Evolutionary conservation across 495 filamentous ascomycete genomes (phyloP), one percentile per base, ranked within the genome.

Genomic region (Astrothelium macrocarpum): DNA sequence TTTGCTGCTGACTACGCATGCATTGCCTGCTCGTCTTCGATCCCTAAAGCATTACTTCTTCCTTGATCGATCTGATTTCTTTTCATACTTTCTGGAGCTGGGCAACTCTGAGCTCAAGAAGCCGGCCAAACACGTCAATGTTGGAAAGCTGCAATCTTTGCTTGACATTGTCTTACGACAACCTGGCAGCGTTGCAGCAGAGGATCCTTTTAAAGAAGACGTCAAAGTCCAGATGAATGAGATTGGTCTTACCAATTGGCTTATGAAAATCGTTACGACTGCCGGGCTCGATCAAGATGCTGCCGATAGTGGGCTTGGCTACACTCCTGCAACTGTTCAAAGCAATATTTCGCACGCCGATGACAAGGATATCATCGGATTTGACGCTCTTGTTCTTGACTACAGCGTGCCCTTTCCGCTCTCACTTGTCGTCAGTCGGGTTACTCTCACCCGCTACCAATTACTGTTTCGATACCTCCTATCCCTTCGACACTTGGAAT

Each of bases 41-140:
- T 96, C 91, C 2, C 76, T 98, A 25, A 98, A 98, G 75, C 95
- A 97, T 74, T 98, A 98, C 77, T 98, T 97, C 77, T 98, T 98
- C 82, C 85, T 97, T 45, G 93, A 97, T 67, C 87, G 91, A 2
- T 97, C 94, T 1, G 94, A 98, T 71, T 98, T 96, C 75, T 98
- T 98, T 76, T 88, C 90, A 14, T 95, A 96, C 73, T 98, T 98
- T 75, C 85, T 97, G 59, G 94, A 98, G 68, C 85, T 98, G 0
- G 85, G 88, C 56, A 77, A 86, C 23, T 92, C 90, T 0, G 94
- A 98, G 72, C 80, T 98, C 31, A 85, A 87, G 68, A 97, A 97
- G 71, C 88, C 88, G 0, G 90, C 88, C 20, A 89, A 90, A 68
- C 80, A 80, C 42, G 91, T 97, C 71, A 98, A 98, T 69, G 88